Base-by-base conservation (phyloP, 2,329 filamentous ascomycete genomes). In the Nothopassalora personata region DNA sequence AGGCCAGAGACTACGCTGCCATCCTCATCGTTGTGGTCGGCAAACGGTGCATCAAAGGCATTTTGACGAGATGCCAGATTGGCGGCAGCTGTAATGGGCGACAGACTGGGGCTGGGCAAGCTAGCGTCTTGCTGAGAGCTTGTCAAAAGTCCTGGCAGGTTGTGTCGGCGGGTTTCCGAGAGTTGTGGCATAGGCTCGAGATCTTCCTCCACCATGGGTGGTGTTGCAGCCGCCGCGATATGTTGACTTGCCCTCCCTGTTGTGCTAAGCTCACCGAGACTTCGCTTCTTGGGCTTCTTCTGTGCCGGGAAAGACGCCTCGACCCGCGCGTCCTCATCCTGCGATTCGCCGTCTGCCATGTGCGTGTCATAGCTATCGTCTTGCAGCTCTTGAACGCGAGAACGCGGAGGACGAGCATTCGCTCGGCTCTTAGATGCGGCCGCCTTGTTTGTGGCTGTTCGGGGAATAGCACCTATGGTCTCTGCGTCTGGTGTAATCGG, bases 91-190 rank as follows among this genome's bases (percentile, higher is more conserved):
- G 93, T 95, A 43, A 88, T 85, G 4, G 94, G 94, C 28, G 94
- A 99, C 58, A 99, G 77, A 69, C 94, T 92, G 34, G 94, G 94
- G 73, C 94, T 99, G 54, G 94, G 94, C 62, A 99, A 80, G 75
- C 91, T 97, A 64, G 90, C 91, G 78, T 97, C 93, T 72, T 94
- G 89, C 43, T 87, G 86, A 58, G 86, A 84, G 56, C 87, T 82
- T 50, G 86, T 88, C 68, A 91, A 86, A 53, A 92, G 80, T 36
- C 77, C 77, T 10, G 81, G 77, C 55, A 78, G 70, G 47, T 68
- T 62, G 28, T 69, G 70, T 50, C 70, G 64, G 50, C 62, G 60
- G 18, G 53, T 46, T 49, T 64, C 60, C 53, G 57, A 55, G 18
- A 49, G 46, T 10, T 54, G 62, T 27, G 57, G 59, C 75, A 76